These are phyloP conservation scores for Phtheirospermum japonicum DNA, from an alignment of 257 asterid species.

Conservation along the genomic window DNA sequence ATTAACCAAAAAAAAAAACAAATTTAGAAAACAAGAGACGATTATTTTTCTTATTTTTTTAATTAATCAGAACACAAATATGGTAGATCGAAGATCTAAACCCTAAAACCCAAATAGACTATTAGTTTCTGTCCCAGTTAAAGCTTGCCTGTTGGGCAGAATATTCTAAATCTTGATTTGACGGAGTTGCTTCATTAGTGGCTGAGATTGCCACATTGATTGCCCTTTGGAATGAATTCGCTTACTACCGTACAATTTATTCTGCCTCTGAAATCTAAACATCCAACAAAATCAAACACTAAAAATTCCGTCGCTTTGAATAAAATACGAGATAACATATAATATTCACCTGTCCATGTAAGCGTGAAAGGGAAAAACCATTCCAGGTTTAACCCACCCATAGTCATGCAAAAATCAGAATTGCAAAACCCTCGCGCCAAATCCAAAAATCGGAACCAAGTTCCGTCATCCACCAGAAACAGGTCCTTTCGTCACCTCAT, in stretches of 20 bases:
- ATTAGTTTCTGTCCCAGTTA: too few relatives aligned
- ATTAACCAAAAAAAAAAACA: conserved; percentile 2
- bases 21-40: too few relatives aligned
- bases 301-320: neutral
- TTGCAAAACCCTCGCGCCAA: too few relatives aligned
- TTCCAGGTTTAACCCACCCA: conserved; percentile 89
- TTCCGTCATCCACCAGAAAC: too few relatives aligned
- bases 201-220: conserved; percentile 26
- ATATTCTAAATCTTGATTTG: conserved; percentile 61
- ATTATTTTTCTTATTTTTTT: too few relatives aligned
- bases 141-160: conserved; percentile 59
- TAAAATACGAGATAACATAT: too few relatives aligned
- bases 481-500: too few relatives aligned
- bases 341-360: conserved; percentile 69
- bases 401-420: conserved; percentile 67
- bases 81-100: neutral
- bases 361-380: conserved; percentile 77
- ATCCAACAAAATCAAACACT: too few relatives aligned
- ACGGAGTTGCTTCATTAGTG: conserved; percentile 64
- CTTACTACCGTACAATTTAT: conserved; percentile 88
- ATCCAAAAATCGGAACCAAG: too few relatives aligned
- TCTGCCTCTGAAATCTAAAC: conserved; percentile 83
- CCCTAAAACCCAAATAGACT: too few relatives aligned
- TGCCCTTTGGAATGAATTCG: conserved; percentile 62
- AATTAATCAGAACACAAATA: too few relatives aligned